These are phyloP conservation scores for Wickerhamomyces kurtzmanii DNA, from an alignment of 805 yeast genomes.

Conservation along the genomic window DNA sequence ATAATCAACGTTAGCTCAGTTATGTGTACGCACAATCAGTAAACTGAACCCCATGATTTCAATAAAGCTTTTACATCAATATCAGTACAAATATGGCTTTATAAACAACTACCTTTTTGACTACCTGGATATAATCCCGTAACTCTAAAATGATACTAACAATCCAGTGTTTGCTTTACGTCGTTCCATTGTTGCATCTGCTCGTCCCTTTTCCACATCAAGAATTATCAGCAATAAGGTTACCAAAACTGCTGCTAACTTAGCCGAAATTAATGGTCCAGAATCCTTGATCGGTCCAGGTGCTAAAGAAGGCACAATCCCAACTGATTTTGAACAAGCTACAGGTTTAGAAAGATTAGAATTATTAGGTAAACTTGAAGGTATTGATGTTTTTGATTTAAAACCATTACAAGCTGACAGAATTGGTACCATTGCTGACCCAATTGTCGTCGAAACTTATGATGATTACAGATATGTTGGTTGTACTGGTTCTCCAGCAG, in stretches of 20 bases:
- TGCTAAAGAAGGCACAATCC: conserved; percentile 77
- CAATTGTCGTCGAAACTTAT: conserved; percentile 82
- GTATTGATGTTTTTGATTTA: conserved; percentile 87
- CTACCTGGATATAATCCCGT: too few relatives aligned
- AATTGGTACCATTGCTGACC: conserved; percentile 84
- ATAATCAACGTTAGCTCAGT: too few relatives aligned
- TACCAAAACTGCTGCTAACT: conserved; percentile 49
- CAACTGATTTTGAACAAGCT: conserved; percentile 92
- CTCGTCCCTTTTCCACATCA: conserved; percentile 20
- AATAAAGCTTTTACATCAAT: too few relatives aligned
- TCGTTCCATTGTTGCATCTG: conserved; percentile 18
- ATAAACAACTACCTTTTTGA: too few relatives aligned
- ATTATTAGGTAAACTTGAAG: conserved; percentile 87
- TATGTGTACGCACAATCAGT: too few relatives aligned
- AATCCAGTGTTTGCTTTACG: conserved; percentile 25
- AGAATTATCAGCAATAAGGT: conserved; percentile 17
- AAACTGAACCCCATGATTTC: too few relatives aligned
- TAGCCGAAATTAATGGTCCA: conserved; percentile 74
- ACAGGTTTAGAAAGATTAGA: conserved; percentile 98
- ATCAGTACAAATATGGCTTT: too few relatives aligned
- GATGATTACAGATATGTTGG: conserved; percentile 94
- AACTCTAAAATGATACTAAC: conserved; percentile 1
- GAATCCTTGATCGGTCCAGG: conserved; percentile 83
- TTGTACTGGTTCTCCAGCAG: conserved; percentile 94
- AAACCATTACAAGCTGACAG: conserved; percentile 84